phyloP scores from a whole-genome alignment of 257 asterid genomes.

The Solanum lignicaule region DNA sequence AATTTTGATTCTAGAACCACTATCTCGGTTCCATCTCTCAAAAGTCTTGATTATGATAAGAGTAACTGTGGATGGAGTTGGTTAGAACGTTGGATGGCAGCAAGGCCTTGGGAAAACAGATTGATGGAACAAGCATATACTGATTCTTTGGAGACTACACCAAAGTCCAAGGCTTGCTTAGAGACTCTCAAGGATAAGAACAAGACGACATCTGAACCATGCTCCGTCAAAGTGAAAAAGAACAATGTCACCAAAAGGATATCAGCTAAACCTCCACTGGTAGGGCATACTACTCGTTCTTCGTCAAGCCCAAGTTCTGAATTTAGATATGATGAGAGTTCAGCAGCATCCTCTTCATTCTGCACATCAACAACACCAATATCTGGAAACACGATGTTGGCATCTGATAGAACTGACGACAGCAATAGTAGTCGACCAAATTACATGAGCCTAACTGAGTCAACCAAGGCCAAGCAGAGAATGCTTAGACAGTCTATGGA shows the following conservation, averaged over 20 bases:
- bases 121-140: constrained; percentile 46
- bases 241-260: constrained; percentile 60
- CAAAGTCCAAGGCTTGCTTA: constrained; percentile 18
- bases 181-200: constrained; percentile 21
- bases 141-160: constrained; percentile 29
- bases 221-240: constrained; percentile 44
- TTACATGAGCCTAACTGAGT: constrained; percentile 87
- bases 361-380: constrained; percentile 61
- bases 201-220: constrained; percentile 34
- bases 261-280: constrained; percentile 55
- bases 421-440: constrained; percentile 42
- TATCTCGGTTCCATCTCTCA: constrained; percentile 29
- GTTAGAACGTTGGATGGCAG: constrained; percentile 97
- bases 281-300: constrained; percentile 34
- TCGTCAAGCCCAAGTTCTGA: constrained; percentile 83
- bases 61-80: constrained; percentile 79
- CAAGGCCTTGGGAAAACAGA: constrained; percentile 93
- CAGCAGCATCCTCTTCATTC: constrained; percentile 73
- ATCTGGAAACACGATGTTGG: constrained; percentile 33
- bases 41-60: constrained; percentile 40
- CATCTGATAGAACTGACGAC: constrained; percentile 51
- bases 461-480: constrained; percentile 81
- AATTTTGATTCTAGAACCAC: constrained; percentile 21
- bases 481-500: constrained; percentile 66
- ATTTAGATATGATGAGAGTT: constrained; percentile 57